Evolutionary conservation across 768 basidiomycete genomes (phyloP).

Genomic region (Amanita pseudoporphyria): DNA sequence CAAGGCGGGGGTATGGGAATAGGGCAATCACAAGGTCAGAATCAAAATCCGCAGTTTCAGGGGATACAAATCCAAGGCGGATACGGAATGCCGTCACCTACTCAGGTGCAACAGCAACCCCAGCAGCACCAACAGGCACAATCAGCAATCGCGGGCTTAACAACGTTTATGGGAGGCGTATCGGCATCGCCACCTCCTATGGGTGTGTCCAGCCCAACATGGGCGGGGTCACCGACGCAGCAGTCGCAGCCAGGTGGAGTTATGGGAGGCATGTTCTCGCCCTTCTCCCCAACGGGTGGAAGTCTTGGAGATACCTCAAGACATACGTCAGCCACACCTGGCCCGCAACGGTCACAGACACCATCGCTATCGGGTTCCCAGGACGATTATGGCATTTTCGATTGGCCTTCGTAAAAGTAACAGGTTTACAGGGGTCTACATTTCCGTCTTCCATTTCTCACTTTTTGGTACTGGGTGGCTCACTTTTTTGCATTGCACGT

Average conservation of each 20-base stretch:
- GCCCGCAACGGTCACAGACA: slow-evolving; percentile 25
- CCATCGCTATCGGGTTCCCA: slow-evolving; percentile 13
- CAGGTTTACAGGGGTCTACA: slow-evolving; percentile 4
- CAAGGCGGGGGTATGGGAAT: slow-evolving; percentile 6
- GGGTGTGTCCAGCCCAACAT: slow-evolving; percentile 4
- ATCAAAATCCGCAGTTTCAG: slow-evolving; percentile 17
- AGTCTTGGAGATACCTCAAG: slow-evolving; percentile 25
- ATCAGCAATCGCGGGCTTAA: slow-evolving; percentile 7
- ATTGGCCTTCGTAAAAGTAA: slow-evolving; percentile 35
- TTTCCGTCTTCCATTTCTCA: slow-evolving; percentile 9
- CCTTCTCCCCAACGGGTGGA: slow-evolving; percentile 22
- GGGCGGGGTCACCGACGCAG: slow-evolving; percentile 3
- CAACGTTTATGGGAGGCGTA: slow-evolving; percentile 3
- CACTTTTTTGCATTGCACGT: slow-evolving; percentile 8
- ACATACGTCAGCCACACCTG: slow-evolving; percentile 44
- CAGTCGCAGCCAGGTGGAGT: background rate
- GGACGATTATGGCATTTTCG: slow-evolving; percentile 30
- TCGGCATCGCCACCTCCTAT: slow-evolving; percentile 5
- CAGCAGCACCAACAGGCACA: slow-evolving; percentile 10
- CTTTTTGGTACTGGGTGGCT: slow-evolving; percentile 14
- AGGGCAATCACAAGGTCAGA: slow-evolving; percentile 19
- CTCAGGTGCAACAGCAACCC: slow-evolving; percentile 4
- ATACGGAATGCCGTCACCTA: slow-evolving; percentile 6
- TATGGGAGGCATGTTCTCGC: slow-evolving; percentile 2
- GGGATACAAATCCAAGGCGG: slow-evolving; percentile 19